Base-by-base conservation (phyloP, 2,329 filamentous ascomycete species). In the Fragosphaeria purpurea region DNA sequence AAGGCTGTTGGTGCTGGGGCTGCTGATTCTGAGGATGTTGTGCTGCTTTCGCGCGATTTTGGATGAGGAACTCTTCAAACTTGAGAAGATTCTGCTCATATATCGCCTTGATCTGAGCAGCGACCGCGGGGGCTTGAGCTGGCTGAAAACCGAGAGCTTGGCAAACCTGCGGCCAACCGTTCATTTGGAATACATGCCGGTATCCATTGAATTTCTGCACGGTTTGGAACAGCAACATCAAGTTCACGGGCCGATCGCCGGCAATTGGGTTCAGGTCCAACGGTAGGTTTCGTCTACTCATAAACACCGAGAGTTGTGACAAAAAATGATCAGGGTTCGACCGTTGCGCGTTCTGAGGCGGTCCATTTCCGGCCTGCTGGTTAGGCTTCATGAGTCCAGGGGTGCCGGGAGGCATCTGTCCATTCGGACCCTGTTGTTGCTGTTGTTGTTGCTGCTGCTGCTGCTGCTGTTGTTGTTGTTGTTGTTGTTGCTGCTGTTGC, bases 161-260 rank as follows among this genome's bases (percentile, higher is more conserved):
- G 1, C 87, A 83, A 50, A 96, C 73, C 46, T 81, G 76, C 1
- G 74, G 72, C 93, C 93, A 97, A 51, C 76, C 74, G 56, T 88
- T 86, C 31, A 73, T 72, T 31, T 77, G 75, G 0, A 80, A 83
- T 4, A 94, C 80, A 53, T 76, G 80, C 58, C 85, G 86, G 50
- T 85, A 93, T 5, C 89, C 89, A 31, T 86, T 87, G 57, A 79
- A 74, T 59, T 86, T 90, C 57, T 83, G 77, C 2, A 95, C 86
- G 0, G 80, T 73, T 54, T 84, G 80, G 64, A 94, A 97, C 4
- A 97, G 72, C 54, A 83, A 77, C 61, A 88, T 79, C 10, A 96
- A 68, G 59, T 85, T 84, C 39, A 97, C 73, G 0, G 77, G 78
- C 9, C 87, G 82, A 48, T 88, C 86, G 48, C 80, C 83, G 31